Base-by-base conservation (phyloP, 2,329 filamentous ascomycete species). In the Alternaria brassicae region DNA sequence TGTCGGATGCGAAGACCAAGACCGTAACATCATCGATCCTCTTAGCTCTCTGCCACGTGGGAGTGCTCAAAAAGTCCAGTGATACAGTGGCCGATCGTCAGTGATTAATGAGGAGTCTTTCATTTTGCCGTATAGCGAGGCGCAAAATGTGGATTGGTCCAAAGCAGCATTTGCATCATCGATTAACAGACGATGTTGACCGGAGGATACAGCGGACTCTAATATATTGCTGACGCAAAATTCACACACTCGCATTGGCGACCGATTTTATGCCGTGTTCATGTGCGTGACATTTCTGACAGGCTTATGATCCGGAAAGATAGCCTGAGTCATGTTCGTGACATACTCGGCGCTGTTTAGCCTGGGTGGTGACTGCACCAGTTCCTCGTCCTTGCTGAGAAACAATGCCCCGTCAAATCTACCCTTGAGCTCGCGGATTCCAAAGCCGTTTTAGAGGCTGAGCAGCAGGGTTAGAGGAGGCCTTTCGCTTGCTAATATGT, bases 1-100 rank as follows among this genome's bases (percentile, higher is more conserved):
- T 12, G 21, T 39, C 21, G 47, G 32, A 39, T 28, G 47, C 37
- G 47, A 50, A 50, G 47, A 50, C 23, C 32, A 27, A 39, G 39
- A 50, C 15, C 47, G 47, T 19, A 50, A 13, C 47, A 39, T 39
- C 47, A 50, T 50, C 15, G 47, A 50, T 50, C 32, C 47, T 50
- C 15, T 39, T 9, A 50, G 15, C 32, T 50, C 47, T 12, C 47
- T 50, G 23, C 47, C 47, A 13, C 47, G 47, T 25, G 47, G 47
- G 0, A 50, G 47, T 27, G 47, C 47, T 50, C 32, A 12, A 6
- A 50, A 13, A 8, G 47, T 50, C 32, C 47, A 50, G 32, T 50
- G 47, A 50, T 50, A 50, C 32, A 37, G 9, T 21, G 47, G 47
- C 47, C 47, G 39, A 8, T 39, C 13, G 25, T 9, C 47, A 7